phyloP scores from a whole-genome alignment of 2,329 filamentous ascomycete genomes.

The Zymoseptoria ardabiliae region DNA sequence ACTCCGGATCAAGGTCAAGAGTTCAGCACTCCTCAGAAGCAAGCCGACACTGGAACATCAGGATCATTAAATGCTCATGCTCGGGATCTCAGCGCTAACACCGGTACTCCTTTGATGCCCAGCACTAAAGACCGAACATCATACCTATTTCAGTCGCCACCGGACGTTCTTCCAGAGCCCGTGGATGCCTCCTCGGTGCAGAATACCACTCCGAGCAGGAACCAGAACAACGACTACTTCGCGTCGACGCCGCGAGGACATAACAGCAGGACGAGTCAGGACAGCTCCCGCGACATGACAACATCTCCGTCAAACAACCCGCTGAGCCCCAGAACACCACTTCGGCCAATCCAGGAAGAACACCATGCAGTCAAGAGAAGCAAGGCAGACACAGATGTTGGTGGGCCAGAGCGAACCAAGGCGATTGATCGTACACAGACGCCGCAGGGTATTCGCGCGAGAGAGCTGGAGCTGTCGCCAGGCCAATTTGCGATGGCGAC shows the following conservation, averaged over 20 bases:
- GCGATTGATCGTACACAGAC: constrained; percentile 35
- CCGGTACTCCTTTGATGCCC: constrained; percentile 24
- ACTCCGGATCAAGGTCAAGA: constrained; percentile 11
- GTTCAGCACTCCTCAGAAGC: constrained; percentile 15
- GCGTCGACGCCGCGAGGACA: not conserved
- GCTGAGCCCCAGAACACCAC: constrained; percentile 25
- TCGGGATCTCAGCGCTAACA: constrained; percentile 21
- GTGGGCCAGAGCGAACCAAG: constrained; percentile 38
- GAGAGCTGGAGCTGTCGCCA: constrained; percentile 17
- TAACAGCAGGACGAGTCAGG: not conserved
- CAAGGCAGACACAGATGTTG: constrained; percentile 36
- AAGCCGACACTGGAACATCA: constrained; percentile 7
- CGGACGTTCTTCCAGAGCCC: constrained; percentile 19
- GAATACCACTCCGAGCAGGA: not conserved
- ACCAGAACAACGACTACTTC: not conserved
- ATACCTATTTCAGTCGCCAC: constrained; percentile 39
- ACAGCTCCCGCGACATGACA: not conserved
- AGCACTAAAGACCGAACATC: constrained; percentile 41
- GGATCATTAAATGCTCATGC: constrained; percentile 7
- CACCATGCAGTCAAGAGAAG: constrained; percentile 31
- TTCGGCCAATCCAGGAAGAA: constrained; percentile 41
- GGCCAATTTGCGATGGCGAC: constrained; percentile 8
- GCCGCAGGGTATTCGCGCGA: constrained; percentile 31
- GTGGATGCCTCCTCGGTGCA: not conserved
- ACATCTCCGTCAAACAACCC: constrained; percentile 10